Conservation (phyloP, 352 stramenopile species). For the Pythium guiyangense region DNA sequence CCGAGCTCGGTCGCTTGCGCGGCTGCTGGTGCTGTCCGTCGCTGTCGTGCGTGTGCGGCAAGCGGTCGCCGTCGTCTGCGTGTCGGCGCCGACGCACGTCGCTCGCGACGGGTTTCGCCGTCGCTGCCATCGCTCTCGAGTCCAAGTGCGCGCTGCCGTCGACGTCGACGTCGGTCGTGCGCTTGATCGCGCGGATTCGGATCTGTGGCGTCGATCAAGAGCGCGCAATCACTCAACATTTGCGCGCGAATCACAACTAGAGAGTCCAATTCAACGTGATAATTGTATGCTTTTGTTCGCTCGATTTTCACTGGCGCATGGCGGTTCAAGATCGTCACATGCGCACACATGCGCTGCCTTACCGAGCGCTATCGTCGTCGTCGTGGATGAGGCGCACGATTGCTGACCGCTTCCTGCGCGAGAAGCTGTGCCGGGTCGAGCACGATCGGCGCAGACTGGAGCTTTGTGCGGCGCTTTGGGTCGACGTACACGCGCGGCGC, state of each 20-base stretch:
- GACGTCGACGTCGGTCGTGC: too few relatives aligned
- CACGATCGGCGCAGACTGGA: conserved; percentile 20
- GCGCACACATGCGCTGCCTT: not conserved
- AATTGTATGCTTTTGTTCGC: too few relatives aligned
- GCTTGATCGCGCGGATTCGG: too few relatives aligned
- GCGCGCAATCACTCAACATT: too few relatives aligned
- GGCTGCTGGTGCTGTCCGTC: not conserved
- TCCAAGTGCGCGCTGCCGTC: not conserved
- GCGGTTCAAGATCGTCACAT: too few relatives aligned
- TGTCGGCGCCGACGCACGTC: conserved; percentile 9
- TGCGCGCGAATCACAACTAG: too few relatives aligned
- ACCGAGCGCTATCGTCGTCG: not conserved
- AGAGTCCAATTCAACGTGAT: too few relatives aligned
- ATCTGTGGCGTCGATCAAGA: too few relatives aligned
- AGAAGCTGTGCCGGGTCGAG: conserved; percentile 19
- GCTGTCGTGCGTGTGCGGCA: not conserved
- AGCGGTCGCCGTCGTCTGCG: not conserved
- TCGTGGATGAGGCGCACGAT: not conserved
- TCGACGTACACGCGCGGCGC: conserved; percentile 15
- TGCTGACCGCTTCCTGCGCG: not conserved
- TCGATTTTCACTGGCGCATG: too few relatives aligned
- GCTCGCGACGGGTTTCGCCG: not conserved
- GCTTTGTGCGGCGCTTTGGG: conserved; percentile 12
- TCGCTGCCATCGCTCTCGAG: not conserved
- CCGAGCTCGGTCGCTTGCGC: conserved; percentile 1